phyloP scores from a whole-genome alignment of 1,284 basidiomycete species.

The Pyrrhoderma lamaoense region DNA sequence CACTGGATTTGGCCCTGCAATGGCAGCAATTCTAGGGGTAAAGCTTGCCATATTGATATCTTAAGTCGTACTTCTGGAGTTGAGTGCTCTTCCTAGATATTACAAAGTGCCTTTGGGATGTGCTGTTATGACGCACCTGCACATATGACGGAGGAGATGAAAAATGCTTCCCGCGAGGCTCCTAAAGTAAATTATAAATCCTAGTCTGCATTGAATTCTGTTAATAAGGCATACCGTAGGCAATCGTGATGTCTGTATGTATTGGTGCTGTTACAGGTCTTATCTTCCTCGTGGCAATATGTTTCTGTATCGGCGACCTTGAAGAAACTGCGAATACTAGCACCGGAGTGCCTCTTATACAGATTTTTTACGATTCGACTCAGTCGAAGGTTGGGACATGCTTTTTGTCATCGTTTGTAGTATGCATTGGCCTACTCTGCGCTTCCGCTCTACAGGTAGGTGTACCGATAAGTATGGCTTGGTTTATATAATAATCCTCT shows the following conservation, averaged over 20 bases:
- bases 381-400: slow-evolving; percentile 13
- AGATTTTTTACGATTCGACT: slow-evolving; percentile 17
- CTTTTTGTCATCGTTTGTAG: slow-evolving; percentile 14
- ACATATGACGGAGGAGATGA: slow-evolving; percentile 19
- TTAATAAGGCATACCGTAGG: neutral
- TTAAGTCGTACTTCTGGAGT: neutral
- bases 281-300: slow-evolving; percentile 16
- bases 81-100: slow-evolving; percentile 5
- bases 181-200: slow-evolving; percentile 5
- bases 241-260: slow-evolving; percentile 17
- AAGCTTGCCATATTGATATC: neutral
- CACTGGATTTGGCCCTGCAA: slow-evolving; percentile 17
- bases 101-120: slow-evolving; percentile 18
- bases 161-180: slow-evolving; percentile 15
- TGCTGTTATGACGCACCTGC: slow-evolving; percentile 18
- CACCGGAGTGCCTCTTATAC: slow-evolving; percentile 18
- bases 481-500: neutral
- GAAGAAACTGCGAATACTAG: slow-evolving; percentile 12
- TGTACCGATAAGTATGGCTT: neutral
- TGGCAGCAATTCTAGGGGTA: slow-evolving; percentile 17
- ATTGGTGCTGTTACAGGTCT: slow-evolving; percentile 17
- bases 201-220: neutral
- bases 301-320: slow-evolving; percentile 17
- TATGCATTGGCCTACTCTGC: slow-evolving; percentile 13
- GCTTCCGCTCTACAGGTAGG: slow-evolving; percentile 11